Evolutionary conservation across 169 alveolate species (phyloP), one percentile per base, ranked within the genome.

Genomic region (Plasmodium reichenowi): DNA sequence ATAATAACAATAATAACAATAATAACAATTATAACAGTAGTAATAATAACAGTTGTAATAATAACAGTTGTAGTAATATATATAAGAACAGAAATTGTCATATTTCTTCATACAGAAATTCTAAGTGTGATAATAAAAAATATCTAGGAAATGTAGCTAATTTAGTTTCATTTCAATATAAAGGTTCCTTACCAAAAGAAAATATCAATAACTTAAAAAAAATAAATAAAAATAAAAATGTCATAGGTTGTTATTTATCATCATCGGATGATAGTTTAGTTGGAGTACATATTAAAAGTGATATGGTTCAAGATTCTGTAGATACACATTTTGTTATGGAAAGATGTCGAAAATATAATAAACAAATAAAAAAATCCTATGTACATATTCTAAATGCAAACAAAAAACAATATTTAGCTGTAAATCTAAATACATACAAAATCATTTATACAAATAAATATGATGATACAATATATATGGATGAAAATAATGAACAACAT

Each of bases 301-400:
- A 64, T 7, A 76, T 24, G 17, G 52, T 76, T 10, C 71, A 76
- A 48, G 24, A 76, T 26, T 38, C 22, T 20, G 17, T 43, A 48
- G 20, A 43, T 68, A 50, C 89, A 2, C 89, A 76, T 64, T 76
- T 76, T 48, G 13, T 76, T 32, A 43, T 76, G 29, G 89, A 76
- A 63, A 52, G 71, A 45, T 76, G 89, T 64, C 64, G 48, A 20
- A 76, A 76, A 54, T 76, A 76, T 68, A 76, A 76, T n/a, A 76
- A 64, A n/a, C 62, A 76, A 63, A 22, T 64, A 48, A 76, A 43
- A 24, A 48, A 64, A n/a, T 76, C 75, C 22, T 76, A 64, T 64
- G 89, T 76, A 24, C 89, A 76, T 52, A 76, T 76, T 10, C 67
- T 76, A 48, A 76, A 64, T 76, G 45, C 75, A 68, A 76, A 70